Evolutionary conservation across 192 early-diverging fungal species (phyloP).

Genomic region (Funneliformis geosporum): DNA sequence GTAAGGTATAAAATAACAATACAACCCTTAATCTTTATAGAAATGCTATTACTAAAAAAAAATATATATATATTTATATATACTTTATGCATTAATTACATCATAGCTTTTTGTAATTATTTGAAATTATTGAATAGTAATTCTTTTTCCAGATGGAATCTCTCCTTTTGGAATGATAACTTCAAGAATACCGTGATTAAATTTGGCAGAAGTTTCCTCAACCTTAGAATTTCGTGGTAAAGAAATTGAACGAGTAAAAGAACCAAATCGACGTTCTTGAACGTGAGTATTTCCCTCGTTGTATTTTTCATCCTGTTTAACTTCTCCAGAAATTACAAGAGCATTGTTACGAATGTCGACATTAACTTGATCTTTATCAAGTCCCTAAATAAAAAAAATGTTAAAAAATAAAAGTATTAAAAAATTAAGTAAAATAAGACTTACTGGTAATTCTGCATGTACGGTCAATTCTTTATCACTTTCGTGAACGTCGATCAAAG

Average conservation of each 20-base stretch:
- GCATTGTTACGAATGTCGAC: constrained; percentile 48
- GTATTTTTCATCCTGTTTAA: constrained; percentile 36
- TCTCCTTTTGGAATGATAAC: constrained; percentile 50
- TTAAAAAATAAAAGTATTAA: background rate
- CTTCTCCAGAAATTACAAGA: constrained; percentile 53
- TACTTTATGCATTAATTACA: too few species aligned
- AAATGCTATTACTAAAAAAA: too few species aligned
- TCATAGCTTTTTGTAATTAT: too few species aligned
- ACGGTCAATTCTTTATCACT: constrained; percentile 47
- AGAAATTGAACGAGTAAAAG: constrained; percentile 51
- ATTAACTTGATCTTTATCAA: constrained; percentile 58
- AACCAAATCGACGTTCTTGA: constrained; percentile 54
- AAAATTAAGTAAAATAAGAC: background rate
- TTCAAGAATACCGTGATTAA: constrained; percentile 59
- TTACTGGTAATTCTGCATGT: constrained; percentile 43
- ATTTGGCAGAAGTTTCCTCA: constrained; percentile 54
- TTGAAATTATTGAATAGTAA: too few species aligned
- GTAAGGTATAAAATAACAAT: too few species aligned
- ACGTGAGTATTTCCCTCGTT: constrained; percentile 46
- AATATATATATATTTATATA: too few species aligned
- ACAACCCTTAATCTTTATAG: too few species aligned
- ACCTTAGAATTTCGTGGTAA: constrained; percentile 50
- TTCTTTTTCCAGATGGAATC: constrained; percentile 43
- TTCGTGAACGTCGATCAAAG: constrained; percentile 53
- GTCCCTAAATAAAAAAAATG: constrained; percentile 35